Evolutionary conservation across 192 early-diverging fungal genomes (phyloP).

Genomic region (Phycomyces nitens): DNA sequence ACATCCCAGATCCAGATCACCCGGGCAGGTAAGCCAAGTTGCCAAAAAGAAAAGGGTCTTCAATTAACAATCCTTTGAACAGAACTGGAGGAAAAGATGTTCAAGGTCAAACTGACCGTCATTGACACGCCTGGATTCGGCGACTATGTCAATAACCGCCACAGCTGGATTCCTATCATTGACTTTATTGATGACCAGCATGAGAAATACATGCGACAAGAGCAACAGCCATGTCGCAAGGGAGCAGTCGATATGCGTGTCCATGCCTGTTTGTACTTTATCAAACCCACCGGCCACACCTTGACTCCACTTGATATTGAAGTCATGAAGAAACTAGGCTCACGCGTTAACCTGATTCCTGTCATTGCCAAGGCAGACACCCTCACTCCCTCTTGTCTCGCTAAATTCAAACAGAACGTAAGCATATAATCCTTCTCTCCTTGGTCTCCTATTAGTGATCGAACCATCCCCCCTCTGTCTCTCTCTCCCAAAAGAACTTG

Average conservation of each 20-base stretch:
- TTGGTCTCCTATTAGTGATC: slow-evolving; percentile 16
- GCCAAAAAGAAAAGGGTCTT: not conserved
- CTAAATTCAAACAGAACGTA: slow-evolving; percentile 84
- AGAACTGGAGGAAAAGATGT: slow-evolving; percentile 96
- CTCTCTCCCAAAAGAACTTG: not conserved
- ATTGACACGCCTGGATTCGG: slow-evolving; percentile 98
- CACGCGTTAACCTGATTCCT: slow-evolving; percentile 91
- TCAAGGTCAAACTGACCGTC: slow-evolving; percentile 89
- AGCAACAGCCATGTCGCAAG: slow-evolving; percentile 82
- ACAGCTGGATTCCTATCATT: slow-evolving; percentile 93
- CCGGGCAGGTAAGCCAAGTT: slow-evolving; percentile 68
- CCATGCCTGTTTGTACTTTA: slow-evolving; percentile 95
- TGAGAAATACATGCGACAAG: slow-evolving; percentile 87
- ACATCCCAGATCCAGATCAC: slow-evolving; percentile 98
- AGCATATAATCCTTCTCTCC: not conserved
- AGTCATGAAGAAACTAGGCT: slow-evolving; percentile 91
- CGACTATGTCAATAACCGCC: slow-evolving; percentile 97
- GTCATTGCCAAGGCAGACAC: slow-evolving; percentile 94
- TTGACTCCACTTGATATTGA: slow-evolving; percentile 86
- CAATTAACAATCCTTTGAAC: too few relatives aligned
- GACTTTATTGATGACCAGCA: slow-evolving; percentile 95
- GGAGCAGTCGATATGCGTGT: slow-evolving; percentile 92
- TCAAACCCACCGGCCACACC: slow-evolving; percentile 93
- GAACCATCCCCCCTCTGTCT: not conserved
- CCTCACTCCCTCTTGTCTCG: slow-evolving; percentile 78